These are phyloP conservation scores for Erythrophleum ivorense DNA, from an alignment of 331 rosid species.

Conservation along the genomic window DNA sequence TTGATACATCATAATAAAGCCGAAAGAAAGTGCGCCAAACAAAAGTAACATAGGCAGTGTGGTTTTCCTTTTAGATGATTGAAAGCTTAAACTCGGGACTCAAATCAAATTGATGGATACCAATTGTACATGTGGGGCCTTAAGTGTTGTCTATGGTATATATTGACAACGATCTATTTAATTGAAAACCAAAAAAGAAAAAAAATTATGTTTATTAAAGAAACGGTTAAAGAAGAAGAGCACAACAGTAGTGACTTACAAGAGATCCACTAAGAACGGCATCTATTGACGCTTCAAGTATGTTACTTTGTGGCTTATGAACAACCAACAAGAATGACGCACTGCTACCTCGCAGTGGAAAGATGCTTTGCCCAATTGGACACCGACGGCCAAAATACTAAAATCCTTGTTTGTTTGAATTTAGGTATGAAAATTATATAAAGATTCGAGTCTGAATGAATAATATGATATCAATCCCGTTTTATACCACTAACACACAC, in stretches of 20 bases:
- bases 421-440: too few species aligned
- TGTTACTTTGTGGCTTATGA: neutral
- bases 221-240: neutral
- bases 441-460: too few species aligned
- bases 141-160: neutral
- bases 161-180: slow-evolving; percentile 2
- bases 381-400: too few species aligned
- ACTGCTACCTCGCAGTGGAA: neutral
- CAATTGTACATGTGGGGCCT: neutral
- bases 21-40: slow-evolving; percentile 15
- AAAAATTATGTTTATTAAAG: neutral
- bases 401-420: too few species aligned
- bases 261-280: slow-evolving; percentile 26
- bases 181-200: neutral
- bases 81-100: slow-evolving; percentile 26
- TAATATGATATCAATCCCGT: too few species aligned
- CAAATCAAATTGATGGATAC: neutral
- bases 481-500: too few species aligned
- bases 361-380: slow-evolving; percentile 10
- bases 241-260: neutral
- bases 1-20: neutral
- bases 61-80: neutral
- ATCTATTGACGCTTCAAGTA: neutral
- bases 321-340: neutral
- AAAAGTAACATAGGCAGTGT: neutral